phyloP scores from a whole-genome alignment of 768 basidiomycete species.

The Tylopilus cervinicoccineus region DNA sequence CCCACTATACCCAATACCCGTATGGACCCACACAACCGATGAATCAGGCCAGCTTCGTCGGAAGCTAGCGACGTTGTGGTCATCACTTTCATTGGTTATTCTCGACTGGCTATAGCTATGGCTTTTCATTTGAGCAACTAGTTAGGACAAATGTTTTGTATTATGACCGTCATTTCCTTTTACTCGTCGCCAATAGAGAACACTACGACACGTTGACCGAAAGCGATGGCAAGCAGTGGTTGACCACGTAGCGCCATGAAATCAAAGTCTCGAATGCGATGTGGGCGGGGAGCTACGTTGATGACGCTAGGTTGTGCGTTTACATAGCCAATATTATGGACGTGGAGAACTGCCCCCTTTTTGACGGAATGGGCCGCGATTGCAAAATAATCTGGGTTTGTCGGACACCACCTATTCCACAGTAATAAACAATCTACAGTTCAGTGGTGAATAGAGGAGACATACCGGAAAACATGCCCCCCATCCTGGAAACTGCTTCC shows the following conservation, averaged over 20 bases:
- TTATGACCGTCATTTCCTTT: conserved; percentile 15
- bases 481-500: conserved; percentile 66
- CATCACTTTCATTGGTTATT: background rate
- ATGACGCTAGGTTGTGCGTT: conserved; percentile 63
- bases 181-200: conserved; percentile 64
- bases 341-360: conserved; percentile 63
- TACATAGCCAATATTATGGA: conserved; percentile 63
- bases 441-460: conserved; percentile 1
- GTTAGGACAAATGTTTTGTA: conserved; percentile 22
- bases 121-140: conserved; percentile 9
- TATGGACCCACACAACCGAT: conserved; percentile 26
- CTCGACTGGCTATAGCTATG: conserved; percentile 2
- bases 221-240: conserved; percentile 64
- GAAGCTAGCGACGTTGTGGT: conserved; percentile 10
- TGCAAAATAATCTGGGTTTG: conserved; percentile 74
- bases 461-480: conserved; percentile 61
- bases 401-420: conserved; percentile 65
- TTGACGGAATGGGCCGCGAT: conserved; percentile 58
- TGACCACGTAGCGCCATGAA: conserved; percentile 60
- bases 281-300: conserved; percentile 54
- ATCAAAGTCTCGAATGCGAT: conserved; percentile 71
- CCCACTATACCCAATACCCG: conserved; percentile 32
- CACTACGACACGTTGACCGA: conserved; percentile 55
- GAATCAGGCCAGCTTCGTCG: conserved; percentile 22
- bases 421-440: background rate